These are phyloP conservation scores for Coelastrella sp. DNA, from an alignment of 139 green algal genomes.

Conservation along the genomic window DNA sequence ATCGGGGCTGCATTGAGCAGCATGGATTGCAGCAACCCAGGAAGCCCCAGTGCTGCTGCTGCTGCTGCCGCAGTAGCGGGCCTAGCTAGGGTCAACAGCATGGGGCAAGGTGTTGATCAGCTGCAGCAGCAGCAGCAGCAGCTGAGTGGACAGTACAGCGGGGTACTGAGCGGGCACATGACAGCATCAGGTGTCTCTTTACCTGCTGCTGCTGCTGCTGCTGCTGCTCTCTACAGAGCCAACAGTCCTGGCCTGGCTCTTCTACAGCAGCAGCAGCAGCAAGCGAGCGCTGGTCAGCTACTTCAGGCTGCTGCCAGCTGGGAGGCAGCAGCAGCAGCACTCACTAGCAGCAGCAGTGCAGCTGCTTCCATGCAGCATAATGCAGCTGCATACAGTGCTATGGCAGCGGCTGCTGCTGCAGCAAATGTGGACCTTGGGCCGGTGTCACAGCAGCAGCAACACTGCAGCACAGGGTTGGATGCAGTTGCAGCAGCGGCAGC, in stretches of 20 bases:
- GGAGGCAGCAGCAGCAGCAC: constrained; percentile 24
- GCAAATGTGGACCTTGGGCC: not conserved
- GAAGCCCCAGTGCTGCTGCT: not conserved
- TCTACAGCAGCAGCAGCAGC: constrained; percentile 27
- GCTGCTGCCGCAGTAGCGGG: not conserved
- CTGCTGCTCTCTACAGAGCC: not conserved
- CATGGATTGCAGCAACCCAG: constrained; percentile 2
- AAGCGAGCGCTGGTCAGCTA: not conserved
- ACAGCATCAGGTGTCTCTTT: not conserved
- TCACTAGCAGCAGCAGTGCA: not conserved
- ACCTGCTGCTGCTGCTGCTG: not conserved
- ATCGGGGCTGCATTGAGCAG: not conserved
- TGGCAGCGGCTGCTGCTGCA: not conserved
- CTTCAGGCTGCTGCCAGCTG: constrained; percentile 9
- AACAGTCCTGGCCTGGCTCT: not conserved
- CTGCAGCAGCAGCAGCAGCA: not conserved
- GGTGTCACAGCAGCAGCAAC: not conserved
- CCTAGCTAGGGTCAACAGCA: not conserved
- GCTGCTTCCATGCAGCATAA: not conserved
- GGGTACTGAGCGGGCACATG: not conserved
- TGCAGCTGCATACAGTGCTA: not conserved
- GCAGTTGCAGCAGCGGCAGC: not conserved
- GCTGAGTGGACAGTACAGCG: no score
- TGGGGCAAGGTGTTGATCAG: not conserved
- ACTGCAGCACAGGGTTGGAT: not conserved